Percentiles rank a stretch among this genome's conserved stretches.
Conservation (phyloP, 495 filamentous ascomycete species). For the Tuber magnatum region DNA sequence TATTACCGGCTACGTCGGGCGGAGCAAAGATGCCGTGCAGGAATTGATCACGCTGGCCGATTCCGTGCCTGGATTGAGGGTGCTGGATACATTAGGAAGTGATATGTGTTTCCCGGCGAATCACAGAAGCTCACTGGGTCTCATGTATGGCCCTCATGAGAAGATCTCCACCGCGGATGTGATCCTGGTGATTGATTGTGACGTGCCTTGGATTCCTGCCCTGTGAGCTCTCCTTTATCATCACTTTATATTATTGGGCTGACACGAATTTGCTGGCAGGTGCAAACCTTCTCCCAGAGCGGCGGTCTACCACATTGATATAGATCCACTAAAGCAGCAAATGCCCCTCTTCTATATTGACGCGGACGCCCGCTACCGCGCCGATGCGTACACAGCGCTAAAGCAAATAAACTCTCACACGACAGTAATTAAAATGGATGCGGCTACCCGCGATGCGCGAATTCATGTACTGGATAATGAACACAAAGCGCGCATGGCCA, state of each 20-base stretch:
- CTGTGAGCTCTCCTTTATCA: conserved; percentile 36
- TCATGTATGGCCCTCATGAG: conserved; percentile 70
- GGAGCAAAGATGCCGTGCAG: conserved; percentile 60
- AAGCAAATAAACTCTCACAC: conserved; percentile 58
- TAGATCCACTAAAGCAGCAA: conserved; percentile 79
- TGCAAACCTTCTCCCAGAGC: conserved; percentile 55
- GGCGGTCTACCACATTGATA: conserved; percentile 73
- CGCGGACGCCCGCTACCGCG: conserved; percentile 66
- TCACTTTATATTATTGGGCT: conserved; percentile 9
- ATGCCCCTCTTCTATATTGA: conserved; percentile 78
- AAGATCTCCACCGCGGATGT: conserved; percentile 68
- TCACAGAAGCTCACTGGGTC: conserved; percentile 58
- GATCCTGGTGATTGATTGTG: conserved; percentile 81
- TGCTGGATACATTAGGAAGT: conserved; percentile 81
- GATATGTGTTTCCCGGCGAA: conserved; percentile 94
- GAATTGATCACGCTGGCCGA: conserved; percentile 73
- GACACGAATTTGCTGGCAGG: conserved; percentile 26
- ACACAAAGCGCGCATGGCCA: conserved; percentile 55
- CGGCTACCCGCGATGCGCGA: conserved; percentile 34
- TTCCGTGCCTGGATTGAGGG: conserved; percentile 67
- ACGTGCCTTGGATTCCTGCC: conserved; percentile 67
- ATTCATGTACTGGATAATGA: conserved; percentile 54
- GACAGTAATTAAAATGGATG: conserved; percentile 32
- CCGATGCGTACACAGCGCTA: conserved; percentile 63
- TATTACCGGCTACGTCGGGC: conserved; percentile 75